Base-by-base conservation (phyloP, 352 stramenopile species). In the Phytophthora cryptogea region DNA sequence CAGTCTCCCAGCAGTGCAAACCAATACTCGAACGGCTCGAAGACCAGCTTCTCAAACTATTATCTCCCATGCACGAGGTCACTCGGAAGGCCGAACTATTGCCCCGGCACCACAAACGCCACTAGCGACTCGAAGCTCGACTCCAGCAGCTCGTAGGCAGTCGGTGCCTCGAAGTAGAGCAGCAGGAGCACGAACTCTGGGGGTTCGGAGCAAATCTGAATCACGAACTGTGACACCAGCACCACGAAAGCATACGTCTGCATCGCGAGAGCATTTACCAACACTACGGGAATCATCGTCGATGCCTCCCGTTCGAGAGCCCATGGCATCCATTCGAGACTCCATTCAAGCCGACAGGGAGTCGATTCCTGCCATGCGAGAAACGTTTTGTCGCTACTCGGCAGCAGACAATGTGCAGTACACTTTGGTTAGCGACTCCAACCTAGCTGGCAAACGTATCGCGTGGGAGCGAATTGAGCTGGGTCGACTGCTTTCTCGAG, bases 401-500 rank as follows among this genome's bases (percentile, higher is more conserved):
- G 65, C 59, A 1, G 50, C 50, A 0, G 59, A 69, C 32, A 70
- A 70, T 10, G 49, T 74, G 23, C 54, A 70, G 36, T 74, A 63
- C 43, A 68, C 52, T 20, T 48, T 89, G 7, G 52, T 74, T 2
- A 76, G 57, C 0, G 76, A 89, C 41, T 53, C 61, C 13, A 61
- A 72, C 26, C 35, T 89, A 23, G 35, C 55, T 2, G 54, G 53
- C 0, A 74, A 77, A 14, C 66, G 70, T 0, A 66, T 89, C n/a
- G 37, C 59, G 2, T 71, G 74, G 57, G 74, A 79, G 20, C 66
- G 78, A 8, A 66, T 89, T 33, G 45, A 62, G 10, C 73, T 86
- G 16, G 54, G 78, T 27, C 49, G 54, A 23, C 46, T 77, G 32
- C 45, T 89, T 0, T 70, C 71, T 0, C 66, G 67, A 23, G 80